Conservation (phyloP, 371 early-diverging fungal species). For the Mucor ambiguus region DNA sequence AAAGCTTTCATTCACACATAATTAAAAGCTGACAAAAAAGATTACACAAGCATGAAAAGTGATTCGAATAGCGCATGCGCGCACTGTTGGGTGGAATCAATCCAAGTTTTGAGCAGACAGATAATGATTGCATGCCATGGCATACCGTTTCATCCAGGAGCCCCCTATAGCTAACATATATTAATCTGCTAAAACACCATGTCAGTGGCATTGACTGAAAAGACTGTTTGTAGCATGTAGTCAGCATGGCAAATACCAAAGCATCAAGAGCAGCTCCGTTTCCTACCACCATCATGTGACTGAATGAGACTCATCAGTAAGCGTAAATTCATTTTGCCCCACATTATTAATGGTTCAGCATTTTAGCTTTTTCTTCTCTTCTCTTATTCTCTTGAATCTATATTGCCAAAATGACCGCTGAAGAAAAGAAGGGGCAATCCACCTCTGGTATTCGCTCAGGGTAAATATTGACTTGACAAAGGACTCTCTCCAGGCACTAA, state of each 20-base stretch:
- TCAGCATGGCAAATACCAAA: neutral
- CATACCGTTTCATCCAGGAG: neutral
- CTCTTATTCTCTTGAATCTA: neutral
- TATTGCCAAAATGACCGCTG: conserved; percentile 2
- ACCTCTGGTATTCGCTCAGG: conserved; percentile 41
- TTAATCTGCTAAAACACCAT: no score
- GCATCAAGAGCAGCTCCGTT: neutral
- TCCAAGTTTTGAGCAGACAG: neutral
- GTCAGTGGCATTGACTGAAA: neutral
- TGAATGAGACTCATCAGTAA: conserved; percentile 2
- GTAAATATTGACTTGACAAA: conserved; percentile 17
- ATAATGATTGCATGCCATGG: neutral
- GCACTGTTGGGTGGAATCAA: neutral
- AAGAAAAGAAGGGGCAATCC: conserved; percentile 26
- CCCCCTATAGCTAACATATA: no score
- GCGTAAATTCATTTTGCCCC: neutral
- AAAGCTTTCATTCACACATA: neutral
- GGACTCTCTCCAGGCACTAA: neutral
- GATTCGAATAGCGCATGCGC: neutral
- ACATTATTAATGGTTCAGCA: neutral
- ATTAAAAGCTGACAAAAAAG: conserved; percentile 5
- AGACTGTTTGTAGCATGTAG: neutral
- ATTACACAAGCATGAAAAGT: neutral
- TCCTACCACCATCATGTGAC: conserved; percentile 6
- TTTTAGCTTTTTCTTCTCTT: conserved; percentile 7